phyloP scores from a whole-genome alignment of 106 monocot genomes.

The Dioscorea alata region DNA sequence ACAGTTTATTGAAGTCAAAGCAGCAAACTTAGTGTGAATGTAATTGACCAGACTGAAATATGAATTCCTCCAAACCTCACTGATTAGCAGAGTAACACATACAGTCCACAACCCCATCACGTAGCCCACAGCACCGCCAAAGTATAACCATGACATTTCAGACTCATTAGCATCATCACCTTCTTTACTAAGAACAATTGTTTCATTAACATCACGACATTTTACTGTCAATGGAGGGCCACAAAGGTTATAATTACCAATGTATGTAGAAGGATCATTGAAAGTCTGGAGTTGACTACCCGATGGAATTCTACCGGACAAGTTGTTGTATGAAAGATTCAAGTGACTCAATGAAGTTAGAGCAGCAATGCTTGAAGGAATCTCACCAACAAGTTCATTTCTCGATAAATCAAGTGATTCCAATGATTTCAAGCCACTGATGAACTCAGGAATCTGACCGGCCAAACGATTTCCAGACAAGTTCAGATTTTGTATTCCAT shows the following conservation, averaged over 20 bases:
- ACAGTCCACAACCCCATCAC: neutral
- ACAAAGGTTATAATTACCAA: constrained; percentile 22
- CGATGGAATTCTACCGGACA: constrained; percentile 23
- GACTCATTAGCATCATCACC: neutral
- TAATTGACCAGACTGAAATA: constrained; percentile 1
- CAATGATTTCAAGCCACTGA: constrained; percentile 1
- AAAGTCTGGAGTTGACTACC: constrained; percentile 18
- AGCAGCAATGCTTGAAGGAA: constrained; percentile 13
- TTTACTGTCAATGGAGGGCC: constrained; percentile 5
- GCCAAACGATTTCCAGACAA: constrained; percentile 19
- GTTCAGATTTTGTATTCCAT: constrained; percentile 11
- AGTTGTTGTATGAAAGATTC: constrained; percentile 28
- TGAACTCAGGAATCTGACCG: constrained; percentile 10
- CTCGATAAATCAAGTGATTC: constrained; percentile 26
- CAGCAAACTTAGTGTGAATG: too few relatives aligned
- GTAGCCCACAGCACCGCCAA: constrained; percentile 3
- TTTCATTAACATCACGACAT: constrained; percentile 3
- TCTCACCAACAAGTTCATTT: constrained; percentile 20
- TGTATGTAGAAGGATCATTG: constrained; percentile 16
- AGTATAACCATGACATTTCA: neutral
- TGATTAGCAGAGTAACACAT: neutral
- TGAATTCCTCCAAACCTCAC: constrained; percentile 1
- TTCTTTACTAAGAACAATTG: too few relatives aligned
- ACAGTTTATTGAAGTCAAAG: too few relatives aligned
- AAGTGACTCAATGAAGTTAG: constrained; percentile 17